Conservation (phyloP, 2,329 filamentous ascomycete genomes). For the Alternaria arborescens region DNA sequence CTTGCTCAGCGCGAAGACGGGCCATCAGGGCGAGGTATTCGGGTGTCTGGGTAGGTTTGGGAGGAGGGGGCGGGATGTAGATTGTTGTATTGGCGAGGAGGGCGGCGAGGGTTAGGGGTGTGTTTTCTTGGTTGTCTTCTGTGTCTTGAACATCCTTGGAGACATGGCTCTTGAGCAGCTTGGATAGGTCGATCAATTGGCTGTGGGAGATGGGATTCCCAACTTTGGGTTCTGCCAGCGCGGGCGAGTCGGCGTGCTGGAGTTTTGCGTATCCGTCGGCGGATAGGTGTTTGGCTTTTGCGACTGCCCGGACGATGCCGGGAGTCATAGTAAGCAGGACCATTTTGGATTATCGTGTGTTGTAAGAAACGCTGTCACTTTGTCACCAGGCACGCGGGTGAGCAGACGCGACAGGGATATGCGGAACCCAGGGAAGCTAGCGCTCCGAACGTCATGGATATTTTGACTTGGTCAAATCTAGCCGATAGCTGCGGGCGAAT, state of each 20-base stretch:
- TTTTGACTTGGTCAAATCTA: constrained; percentile 17
- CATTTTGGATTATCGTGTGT: constrained; percentile 59
- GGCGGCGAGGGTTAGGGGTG: constrained; percentile 64
- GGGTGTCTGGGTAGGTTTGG: constrained; percentile 71
- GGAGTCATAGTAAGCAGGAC: constrained; percentile 80
- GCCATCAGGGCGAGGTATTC: constrained; percentile 92
- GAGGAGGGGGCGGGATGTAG: constrained; percentile 80
- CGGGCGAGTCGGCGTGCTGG: constrained; percentile 55
- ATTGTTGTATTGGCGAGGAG: constrained; percentile 76
- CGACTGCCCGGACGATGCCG: constrained; percentile 70
- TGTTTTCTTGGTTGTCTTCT: constrained; percentile 61
- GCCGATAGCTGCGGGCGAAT: constrained; percentile 19
- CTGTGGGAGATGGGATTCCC: constrained; percentile 76
- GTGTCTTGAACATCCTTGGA: not conserved
- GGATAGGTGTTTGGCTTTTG: constrained; percentile 39
- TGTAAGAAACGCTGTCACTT: not conserved
- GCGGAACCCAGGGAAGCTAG: constrained; percentile 12
- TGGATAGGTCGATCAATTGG: constrained; percentile 72
- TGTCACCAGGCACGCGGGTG: not conserved
- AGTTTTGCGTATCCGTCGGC: constrained; percentile 34
- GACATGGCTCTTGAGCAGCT: constrained; percentile 54
- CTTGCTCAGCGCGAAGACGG: constrained; percentile 81
- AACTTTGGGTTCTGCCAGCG: constrained; percentile 59
- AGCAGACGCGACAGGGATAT: constrained; percentile 10
- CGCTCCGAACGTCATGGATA: constrained; percentile 21